phyloP scores from a whole-genome alignment of 257 asterid species.

The Salvia rosmarinus region DNA sequence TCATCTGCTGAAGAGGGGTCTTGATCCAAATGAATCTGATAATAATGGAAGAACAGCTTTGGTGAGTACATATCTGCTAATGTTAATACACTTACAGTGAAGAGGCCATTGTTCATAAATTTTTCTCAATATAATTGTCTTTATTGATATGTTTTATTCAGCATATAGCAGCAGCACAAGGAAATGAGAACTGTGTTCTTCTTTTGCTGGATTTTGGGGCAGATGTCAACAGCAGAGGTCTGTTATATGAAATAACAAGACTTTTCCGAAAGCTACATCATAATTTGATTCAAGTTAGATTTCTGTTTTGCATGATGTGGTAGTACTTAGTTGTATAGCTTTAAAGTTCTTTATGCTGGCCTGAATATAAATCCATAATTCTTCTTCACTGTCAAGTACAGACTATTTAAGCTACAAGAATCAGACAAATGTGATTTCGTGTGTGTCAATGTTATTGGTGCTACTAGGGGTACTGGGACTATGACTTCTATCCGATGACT shows the following conservation, averaged over 20 bases:
- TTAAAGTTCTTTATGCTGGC: not conserved
- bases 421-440: not conserved
- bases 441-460: not conserved
- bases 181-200: slow-evolving; percentile 70
- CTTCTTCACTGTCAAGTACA: not conserved
- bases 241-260: not conserved
- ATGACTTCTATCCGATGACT: not conserved
- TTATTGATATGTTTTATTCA: slow-evolving; percentile 36
- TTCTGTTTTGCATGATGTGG: not conserved
- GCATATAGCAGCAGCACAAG: slow-evolving; percentile 92
- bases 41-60: slow-evolving; percentile 82
- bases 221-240: slow-evolving; percentile 78
- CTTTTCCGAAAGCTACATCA: not conserved
- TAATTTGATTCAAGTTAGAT: slow-evolving; percentile 8
- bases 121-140: slow-evolving; percentile 16
- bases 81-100: not conserved
- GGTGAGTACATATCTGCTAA: slow-evolving; percentile 42
- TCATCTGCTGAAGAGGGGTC: slow-evolving; percentile 85
- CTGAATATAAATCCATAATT: not conserved
- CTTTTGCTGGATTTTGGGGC: slow-evolving; percentile 88
- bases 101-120: not conserved
- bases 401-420: slow-evolving; percentile 4
- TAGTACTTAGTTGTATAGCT: no score
- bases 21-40: slow-evolving; percentile 90
- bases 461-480: not conserved